Evolutionary conservation across 352 stramenopile species (phyloP).

Genomic region (Phytophthora tubulina): DNA sequence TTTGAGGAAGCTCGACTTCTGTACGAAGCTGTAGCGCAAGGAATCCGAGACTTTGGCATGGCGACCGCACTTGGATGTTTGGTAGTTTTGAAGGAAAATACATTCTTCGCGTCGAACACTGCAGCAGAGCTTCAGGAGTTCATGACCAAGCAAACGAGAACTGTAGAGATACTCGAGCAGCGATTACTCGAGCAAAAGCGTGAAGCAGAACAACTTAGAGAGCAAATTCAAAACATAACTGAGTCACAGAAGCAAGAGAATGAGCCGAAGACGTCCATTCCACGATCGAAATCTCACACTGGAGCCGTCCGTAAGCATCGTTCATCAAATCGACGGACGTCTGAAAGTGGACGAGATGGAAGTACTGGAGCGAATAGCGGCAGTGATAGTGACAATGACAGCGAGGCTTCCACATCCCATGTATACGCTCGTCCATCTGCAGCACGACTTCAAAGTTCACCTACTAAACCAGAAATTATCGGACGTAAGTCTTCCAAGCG

Average conservation of each 20-base stretch:
- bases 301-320: conserved; percentile 23
- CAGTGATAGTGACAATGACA: conserved; percentile 64
- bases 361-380: conserved; percentile 36
- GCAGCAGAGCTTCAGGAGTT: conserved; percentile 69
- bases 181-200: conserved; percentile 67
- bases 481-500: conserved; percentile 6
- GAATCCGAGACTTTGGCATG: conserved; percentile 57
- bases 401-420: conserved; percentile 41
- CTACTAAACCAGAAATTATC: conserved; percentile 1
- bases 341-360: conserved; percentile 16
- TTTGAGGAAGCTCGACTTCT: conserved; percentile 44
- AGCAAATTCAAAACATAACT: conserved; percentile 45
- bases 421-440: conserved; percentile 32
- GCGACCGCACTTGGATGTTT: conserved; percentile 66
- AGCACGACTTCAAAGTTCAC: conserved; percentile 12
- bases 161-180: conserved; percentile 63
- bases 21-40: conserved; percentile 46
- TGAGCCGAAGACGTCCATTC: conserved; percentile 25
- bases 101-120: conserved; percentile 71
- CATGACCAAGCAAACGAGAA: conserved; percentile 61
- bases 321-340: conserved; percentile 11
- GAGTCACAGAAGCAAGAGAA: conserved; percentile 9
- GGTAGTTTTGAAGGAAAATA: conserved; percentile 71
- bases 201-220: conserved; percentile 62
- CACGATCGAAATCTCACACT: conserved; percentile 46